phyloP scores from a whole-genome alignment of 371 early-diverging fungal species.

The Rhizopus delemar region DNA sequence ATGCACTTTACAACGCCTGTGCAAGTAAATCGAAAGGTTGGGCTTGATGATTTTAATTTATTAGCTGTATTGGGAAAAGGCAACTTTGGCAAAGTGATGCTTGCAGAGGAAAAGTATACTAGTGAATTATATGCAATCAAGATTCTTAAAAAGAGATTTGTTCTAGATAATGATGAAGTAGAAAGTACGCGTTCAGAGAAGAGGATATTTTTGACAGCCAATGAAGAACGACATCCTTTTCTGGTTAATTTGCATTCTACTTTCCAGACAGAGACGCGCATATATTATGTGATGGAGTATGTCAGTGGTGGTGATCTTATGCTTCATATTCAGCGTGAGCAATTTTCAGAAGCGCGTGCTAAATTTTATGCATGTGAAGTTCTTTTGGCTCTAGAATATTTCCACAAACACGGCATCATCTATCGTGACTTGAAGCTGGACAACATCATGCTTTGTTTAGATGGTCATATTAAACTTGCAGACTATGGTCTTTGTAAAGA shows the following conservation, averaged over 20 bases:
- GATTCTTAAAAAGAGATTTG: slow-evolving; percentile 96
- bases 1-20: slow-evolving; percentile 28
- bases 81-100: slow-evolving; percentile 91
- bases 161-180: slow-evolving; percentile 91
- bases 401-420: slow-evolving; percentile 92
- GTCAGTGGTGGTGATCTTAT: slow-evolving; percentile 99
- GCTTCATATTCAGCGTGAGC: slow-evolving; percentile 90
- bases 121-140: slow-evolving; percentile 93
- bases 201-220: slow-evolving; percentile 87
- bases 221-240: slow-evolving; percentile 92
- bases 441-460: slow-evolving; percentile 90
- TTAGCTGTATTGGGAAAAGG: slow-evolving; percentile 94
- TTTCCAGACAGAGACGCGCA: slow-evolving; percentile 91
- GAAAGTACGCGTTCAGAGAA: slow-evolving; percentile 92
- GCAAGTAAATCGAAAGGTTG: slow-evolving; percentile 46
- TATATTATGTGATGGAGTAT: slow-evolving; percentile 99
- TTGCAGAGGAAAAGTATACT: slow-evolving; percentile 86
- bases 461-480: slow-evolving; percentile 98
- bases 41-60: slow-evolving; percentile 81
- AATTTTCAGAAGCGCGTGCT: slow-evolving; percentile 86
- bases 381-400: slow-evolving; percentile 91
- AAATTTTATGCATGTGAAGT: slow-evolving; percentile 98
- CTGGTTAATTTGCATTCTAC: slow-evolving; percentile 93
- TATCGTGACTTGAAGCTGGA: slow-evolving; percentile 99
- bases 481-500: slow-evolving; percentile 99